A percentile compares a stretch with the other conserved stretches of the same genome.
These are phyloP conservation scores for Prunus davidiana DNA, from an alignment of 306 rosid species.

Conservation along the genomic window DNA sequence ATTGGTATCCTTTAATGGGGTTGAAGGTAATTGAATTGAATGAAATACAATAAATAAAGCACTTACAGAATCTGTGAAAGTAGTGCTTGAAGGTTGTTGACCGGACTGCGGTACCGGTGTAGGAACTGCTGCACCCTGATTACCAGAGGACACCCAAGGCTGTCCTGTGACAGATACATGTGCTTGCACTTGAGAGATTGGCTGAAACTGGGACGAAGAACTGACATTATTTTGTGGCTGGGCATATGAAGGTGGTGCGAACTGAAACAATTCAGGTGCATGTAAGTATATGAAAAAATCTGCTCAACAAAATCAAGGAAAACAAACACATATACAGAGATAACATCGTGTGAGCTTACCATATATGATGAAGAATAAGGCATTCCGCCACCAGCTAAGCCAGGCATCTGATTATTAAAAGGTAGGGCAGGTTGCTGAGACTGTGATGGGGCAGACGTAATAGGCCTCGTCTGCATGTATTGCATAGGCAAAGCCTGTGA, in stretches of 20 bases:
- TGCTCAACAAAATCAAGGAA: conserved; percentile 12
- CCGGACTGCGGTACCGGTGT: conserved; percentile 58
- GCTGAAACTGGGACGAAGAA: conserved; percentile 60
- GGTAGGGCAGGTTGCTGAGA: conserved; percentile 71
- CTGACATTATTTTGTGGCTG: conserved; percentile 68
- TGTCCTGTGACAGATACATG: conserved; percentile 54
- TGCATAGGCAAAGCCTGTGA: conserved; percentile 64
- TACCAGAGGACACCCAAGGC: conserved; percentile 71
- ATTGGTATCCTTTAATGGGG: neutral
- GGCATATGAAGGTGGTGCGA: conserved; percentile 52
- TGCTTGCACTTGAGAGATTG: conserved; percentile 68
- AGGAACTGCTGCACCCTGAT: conserved; percentile 50
- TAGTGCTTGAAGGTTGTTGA: conserved; percentile 52
- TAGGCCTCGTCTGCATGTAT: conserved; percentile 77
- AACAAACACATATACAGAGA: neutral
- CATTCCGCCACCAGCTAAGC: conserved; percentile 63
- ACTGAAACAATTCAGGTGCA: conserved; percentile 40
- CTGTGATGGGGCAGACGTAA: conserved; percentile 59
- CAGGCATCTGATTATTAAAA: conserved; percentile 67
- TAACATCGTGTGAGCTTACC: conserved; percentile 40
- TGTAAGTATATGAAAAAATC: conserved; percentile 8
- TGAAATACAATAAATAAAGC: conserved; percentile 3
- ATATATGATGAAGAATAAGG: conserved; percentile 63
- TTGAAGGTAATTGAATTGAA: conserved; percentile 2
- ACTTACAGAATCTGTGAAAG: conserved; percentile 55